phyloP scores from a whole-genome alignment of 129 eudicot species.

The Ambrosia trifida region DNA sequence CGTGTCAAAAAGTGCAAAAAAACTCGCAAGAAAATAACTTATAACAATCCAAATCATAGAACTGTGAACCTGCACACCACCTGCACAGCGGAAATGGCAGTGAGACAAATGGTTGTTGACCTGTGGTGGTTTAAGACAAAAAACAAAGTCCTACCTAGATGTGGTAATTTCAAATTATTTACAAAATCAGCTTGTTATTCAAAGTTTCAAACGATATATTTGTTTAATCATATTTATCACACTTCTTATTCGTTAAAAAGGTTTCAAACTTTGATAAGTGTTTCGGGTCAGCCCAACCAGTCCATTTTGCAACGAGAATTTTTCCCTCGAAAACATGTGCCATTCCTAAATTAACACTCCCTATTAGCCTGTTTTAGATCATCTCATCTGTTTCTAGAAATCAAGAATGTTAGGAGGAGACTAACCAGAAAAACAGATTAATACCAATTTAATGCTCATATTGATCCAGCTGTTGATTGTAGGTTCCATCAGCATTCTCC shows the following conservation, averaged over 20 bases:
- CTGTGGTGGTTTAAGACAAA: slow-evolving; percentile 21
- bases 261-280: not conserved
- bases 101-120: slow-evolving; percentile 33
- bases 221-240: not conserved
- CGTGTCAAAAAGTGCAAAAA: not conserved
- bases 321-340: not conserved
- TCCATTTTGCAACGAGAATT: slow-evolving; percentile 2
- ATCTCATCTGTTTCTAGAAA: not conserved
- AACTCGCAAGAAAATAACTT: not conserved
- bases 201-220: not conserved
- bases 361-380: not conserved
- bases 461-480: slow-evolving; percentile 27
- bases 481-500: slow-evolving; percentile 37
- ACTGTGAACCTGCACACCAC: slow-evolving; percentile 83
- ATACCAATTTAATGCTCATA: slow-evolving; percentile 41
- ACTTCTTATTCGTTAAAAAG: not conserved
- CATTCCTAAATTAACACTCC: not conserved
- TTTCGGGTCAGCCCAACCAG: not conserved
- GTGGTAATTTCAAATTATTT: slow-evolving; percentile 6
- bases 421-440: slow-evolving; percentile 49
- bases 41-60: slow-evolving; percentile 47
- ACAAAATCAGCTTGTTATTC: not conserved
- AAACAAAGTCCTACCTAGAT: not conserved
- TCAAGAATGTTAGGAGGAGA: slow-evolving; percentile 20
- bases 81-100: slow-evolving; percentile 83